phyloP scores from a whole-genome alignment of 1,139 yeast genomes.

The Candida smagusa region DNA sequence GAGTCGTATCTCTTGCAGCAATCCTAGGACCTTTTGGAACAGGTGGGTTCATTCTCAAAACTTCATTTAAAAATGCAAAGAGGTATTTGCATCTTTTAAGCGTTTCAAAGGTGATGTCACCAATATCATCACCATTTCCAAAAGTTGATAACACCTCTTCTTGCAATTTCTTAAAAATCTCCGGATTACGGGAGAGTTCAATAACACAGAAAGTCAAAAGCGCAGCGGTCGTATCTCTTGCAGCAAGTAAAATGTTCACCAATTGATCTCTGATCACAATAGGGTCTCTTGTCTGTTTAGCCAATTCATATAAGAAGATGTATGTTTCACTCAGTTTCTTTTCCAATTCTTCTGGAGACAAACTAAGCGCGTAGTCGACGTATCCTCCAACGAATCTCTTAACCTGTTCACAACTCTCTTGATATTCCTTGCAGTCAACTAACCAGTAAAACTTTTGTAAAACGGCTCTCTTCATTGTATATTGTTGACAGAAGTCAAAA shows the following conservation, averaged over 20 bases:
- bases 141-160: slow-evolving; percentile 30
- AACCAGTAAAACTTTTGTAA: slow-evolving; percentile 25
- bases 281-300: slow-evolving; percentile 41
- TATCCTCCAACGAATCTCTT: slow-evolving; percentile 29
- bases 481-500: slow-evolving; percentile 31
- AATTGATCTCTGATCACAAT: slow-evolving; percentile 40
- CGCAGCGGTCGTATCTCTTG: slow-evolving; percentile 48
- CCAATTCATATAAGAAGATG: slow-evolving; percentile 43
- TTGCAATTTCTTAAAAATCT: slow-evolving; percentile 29
- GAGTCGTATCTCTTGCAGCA: slow-evolving; percentile 41
- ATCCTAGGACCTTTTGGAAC: slow-evolving; percentile 51
- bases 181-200: slow-evolving; percentile 41
- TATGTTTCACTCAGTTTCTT: slow-evolving; percentile 28
- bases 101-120: slow-evolving; percentile 42
- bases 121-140: slow-evolving; percentile 32
- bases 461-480: slow-evolving; percentile 27
- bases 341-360: slow-evolving; percentile 32
- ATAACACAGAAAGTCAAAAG: slow-evolving; percentile 37
- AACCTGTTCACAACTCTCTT: slow-evolving; percentile 16
- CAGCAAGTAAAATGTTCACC: slow-evolving; percentile 43
- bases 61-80: slow-evolving; percentile 46
- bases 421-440: slow-evolving; percentile 28
- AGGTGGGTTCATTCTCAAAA: slow-evolving; percentile 50
- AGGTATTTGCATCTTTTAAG: slow-evolving; percentile 48
- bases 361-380: slow-evolving; percentile 24